These are phyloP conservation scores for Suillus brevipes DNA, from an alignment of 768 basidiomycete genomes.

Conservation along the genomic window DNA sequence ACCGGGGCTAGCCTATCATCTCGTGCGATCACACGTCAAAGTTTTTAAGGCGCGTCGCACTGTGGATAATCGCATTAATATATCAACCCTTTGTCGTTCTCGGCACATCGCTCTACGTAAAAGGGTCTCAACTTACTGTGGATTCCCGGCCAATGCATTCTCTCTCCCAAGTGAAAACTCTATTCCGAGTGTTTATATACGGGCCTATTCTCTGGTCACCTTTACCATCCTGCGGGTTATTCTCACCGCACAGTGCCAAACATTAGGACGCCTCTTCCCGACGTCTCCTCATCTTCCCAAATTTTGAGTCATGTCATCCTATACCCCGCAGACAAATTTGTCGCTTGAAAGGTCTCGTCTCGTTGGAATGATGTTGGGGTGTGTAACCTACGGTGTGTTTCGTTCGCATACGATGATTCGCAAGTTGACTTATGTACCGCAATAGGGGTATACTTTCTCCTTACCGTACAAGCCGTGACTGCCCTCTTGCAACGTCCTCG, in stretches of 20 bases:
- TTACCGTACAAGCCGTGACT: background rate
- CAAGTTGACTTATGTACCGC: background rate
- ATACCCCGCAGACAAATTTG: background rate
- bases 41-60: background rate
- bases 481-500: background rate
- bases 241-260: background rate
- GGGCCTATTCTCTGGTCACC: background rate
- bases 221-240: background rate
- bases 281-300: background rate
- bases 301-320: background rate
- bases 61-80: background rate
- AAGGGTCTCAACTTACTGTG: background rate
- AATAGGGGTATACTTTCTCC: background rate
- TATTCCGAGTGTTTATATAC: background rate
- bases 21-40: background rate
- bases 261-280: background rate
- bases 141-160: background rate
- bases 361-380: background rate
- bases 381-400: background rate
- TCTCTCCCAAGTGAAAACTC: background rate
- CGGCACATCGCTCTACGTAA: background rate
- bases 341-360: slow-evolving; percentile 1
- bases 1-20: background rate
- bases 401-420: background rate
- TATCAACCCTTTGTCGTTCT: background rate